phyloP scores from a whole-genome alignment of 2,329 filamentous ascomycete genomes.

The Fusarium pseudograminearum region DNA sequence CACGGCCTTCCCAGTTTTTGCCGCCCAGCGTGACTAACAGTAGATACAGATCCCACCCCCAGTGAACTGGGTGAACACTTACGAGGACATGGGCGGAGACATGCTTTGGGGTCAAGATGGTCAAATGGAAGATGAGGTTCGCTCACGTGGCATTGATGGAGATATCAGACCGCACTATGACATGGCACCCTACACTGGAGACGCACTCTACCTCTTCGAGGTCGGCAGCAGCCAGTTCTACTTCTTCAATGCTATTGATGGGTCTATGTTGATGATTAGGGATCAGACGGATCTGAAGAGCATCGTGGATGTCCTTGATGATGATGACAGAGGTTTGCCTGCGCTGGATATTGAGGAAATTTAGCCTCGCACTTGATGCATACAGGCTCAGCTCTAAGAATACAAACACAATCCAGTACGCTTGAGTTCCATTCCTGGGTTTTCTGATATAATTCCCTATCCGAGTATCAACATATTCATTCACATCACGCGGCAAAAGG shows the following conservation, averaged over 20 bases:
- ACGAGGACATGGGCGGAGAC: neutral
- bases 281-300: neutral
- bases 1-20: neutral
- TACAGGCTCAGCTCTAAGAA: fast-evolving
- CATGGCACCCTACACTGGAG: neutral
- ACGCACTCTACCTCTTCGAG: neutral
- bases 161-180: neutral
- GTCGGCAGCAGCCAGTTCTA: neutral
- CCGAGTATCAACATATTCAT: neutral
- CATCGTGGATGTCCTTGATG: neutral
- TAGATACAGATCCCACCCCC: neutral
- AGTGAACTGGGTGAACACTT: fast-evolving
- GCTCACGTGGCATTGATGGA: neutral
- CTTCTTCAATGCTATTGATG: neutral
- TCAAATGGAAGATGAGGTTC: neutral
- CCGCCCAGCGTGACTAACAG: neutral
- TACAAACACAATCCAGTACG: fast-evolving
- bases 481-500: neutral
- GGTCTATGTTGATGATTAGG: neutral
- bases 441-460: neutral
- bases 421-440: neutral
- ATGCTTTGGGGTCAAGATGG: neutral
- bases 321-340: neutral
- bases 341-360: neutral
- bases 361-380: neutral